phyloP scores from a whole-genome alignment of 2,329 filamentous ascomycete genomes.

The Fusarium drepaniforme region DNA sequence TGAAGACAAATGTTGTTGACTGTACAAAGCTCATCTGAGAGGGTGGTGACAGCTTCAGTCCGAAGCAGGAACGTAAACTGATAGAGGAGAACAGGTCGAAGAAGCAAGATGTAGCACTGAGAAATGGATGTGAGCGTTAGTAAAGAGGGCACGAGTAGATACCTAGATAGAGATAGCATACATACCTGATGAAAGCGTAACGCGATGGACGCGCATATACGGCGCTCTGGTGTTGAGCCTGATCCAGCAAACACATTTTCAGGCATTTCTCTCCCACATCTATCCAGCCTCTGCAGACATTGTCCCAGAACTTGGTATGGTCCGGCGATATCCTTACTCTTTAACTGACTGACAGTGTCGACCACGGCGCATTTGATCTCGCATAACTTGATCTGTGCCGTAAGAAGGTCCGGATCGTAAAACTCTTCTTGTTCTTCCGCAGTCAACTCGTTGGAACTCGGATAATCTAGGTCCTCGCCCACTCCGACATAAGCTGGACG shows the following conservation, averaged over 20 bases:
- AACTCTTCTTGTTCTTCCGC: neutral
- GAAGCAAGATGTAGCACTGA: neutral
- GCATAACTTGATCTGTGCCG: neutral
- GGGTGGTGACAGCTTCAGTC: neutral
- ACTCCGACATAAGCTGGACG: neutral
- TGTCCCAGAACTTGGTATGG: neutral
- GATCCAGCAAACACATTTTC: neutral
- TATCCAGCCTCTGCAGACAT: neutral
- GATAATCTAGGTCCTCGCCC: neutral
- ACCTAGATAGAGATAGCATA: neutral
- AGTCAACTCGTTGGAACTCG: neutral
- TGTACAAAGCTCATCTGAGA: neutral
- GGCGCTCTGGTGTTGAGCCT: neutral
- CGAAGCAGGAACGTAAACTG: neutral
- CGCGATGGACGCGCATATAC: neutral
- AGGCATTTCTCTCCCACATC: neutral
- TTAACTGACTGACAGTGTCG: neutral
- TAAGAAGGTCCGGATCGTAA: neutral
- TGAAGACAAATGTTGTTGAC: neutral
- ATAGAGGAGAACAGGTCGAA: neutral
- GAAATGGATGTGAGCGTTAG: too few species aligned
- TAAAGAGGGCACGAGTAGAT: neutral
- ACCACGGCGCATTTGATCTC: neutral
- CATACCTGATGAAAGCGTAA: neutral
- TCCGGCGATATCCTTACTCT: neutral